Percentiles rank a stretch among this genome's conserved stretches.
These are phyloP conservation scores for Colletotrichum sp. DNA, from an alignment of 2,329 filamentous ascomycete species.

Conservation along the genomic window DNA sequence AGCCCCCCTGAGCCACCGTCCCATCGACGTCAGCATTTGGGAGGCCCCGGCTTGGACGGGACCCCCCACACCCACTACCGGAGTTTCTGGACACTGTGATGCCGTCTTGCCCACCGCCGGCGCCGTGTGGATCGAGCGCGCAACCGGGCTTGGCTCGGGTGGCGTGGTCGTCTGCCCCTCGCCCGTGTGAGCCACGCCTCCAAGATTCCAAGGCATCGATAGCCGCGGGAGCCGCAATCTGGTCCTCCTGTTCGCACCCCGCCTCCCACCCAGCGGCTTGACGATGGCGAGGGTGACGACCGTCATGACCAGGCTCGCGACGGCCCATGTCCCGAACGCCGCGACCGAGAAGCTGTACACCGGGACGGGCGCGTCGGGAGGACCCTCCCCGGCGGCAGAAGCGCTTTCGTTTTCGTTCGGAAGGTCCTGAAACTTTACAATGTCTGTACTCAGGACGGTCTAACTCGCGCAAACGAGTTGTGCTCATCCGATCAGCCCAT, in stretches of 20 bases:
- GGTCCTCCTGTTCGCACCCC: not conserved
- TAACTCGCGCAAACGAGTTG: not conserved
- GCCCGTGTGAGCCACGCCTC: not conserved
- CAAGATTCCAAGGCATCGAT: not conserved
- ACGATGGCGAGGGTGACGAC: not conserved
- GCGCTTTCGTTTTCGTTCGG: slow-evolving; percentile 8
- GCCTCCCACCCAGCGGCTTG: not conserved
- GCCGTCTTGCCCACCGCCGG: not conserved
- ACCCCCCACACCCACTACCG: not conserved
- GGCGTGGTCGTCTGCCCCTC: not conserved
- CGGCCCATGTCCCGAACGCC: slow-evolving; percentile 11
- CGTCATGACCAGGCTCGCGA: slow-evolving; percentile 12
- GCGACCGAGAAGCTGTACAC: slow-evolving; percentile 11
- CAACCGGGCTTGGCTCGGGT: not conserved
- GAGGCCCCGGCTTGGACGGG: not conserved
- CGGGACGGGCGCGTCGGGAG: not conserved
- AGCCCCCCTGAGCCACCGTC: not conserved
- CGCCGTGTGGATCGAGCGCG: slow-evolving; percentile 3
- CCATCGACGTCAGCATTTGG: not conserved
- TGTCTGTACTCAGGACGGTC: slow-evolving; percentile 17
- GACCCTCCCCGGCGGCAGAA: not conserved
- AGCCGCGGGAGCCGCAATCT: not conserved
- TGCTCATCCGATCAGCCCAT: not conserved
- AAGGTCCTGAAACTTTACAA: slow-evolving; percentile 19
- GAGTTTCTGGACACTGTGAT: not conserved